Percentiles rank a stretch among this genome's conserved stretches.
Evolutionary conservation across 768 basidiomycete genomes (phyloP).

Genomic region (Amanita fuliginea): DNA sequence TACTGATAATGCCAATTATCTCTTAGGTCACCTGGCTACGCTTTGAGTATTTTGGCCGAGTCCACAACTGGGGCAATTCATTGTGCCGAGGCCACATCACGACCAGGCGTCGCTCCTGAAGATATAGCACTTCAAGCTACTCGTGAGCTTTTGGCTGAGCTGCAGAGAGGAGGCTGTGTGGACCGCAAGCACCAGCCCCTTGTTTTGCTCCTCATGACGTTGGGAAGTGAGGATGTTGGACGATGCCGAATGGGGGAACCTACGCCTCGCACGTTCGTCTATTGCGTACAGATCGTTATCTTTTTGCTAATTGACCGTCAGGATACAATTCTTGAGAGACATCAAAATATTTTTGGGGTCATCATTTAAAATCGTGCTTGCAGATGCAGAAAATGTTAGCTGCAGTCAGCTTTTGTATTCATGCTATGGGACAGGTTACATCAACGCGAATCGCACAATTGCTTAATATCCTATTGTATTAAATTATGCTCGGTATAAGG

Average conservation of each 20-base stretch:
- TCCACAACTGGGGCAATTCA: constrained; percentile 86
- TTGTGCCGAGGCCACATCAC: constrained; percentile 77
- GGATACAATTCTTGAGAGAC: constrained; percentile 88
- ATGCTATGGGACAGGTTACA: constrained; percentile 87
- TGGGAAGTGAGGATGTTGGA: constrained; percentile 97
- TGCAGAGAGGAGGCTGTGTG: constrained; percentile 78
- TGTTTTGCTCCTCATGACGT: constrained; percentile 80
- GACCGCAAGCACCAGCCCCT: constrained; percentile 84
- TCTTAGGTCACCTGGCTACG: constrained; percentile 89
- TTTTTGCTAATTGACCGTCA: constrained; percentile 19
- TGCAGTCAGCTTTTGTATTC: constrained; percentile 66
- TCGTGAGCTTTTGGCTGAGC: constrained; percentile 66
- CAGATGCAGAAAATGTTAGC: constrained; percentile 38
- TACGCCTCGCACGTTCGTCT: constrained; percentile 64
- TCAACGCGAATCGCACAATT: constrained; percentile 76
- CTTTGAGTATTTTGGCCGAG: constrained; percentile 80
- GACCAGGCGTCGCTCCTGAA: constrained; percentile 81
- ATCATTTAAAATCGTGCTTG: constrained; percentile 80
- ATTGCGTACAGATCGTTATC: background rate
- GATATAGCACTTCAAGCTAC: constrained; percentile 83
- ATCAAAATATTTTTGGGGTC: constrained; percentile 77
- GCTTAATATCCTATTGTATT: constrained; percentile 28
- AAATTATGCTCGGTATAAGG: constrained; percentile 1
- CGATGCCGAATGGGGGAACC: constrained; percentile 80
- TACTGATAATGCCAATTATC: background rate